Evolutionary conservation across 2,329 filamentous ascomycete genomes (phyloP).

Genomic region (Colletotrichum tropicale): DNA sequence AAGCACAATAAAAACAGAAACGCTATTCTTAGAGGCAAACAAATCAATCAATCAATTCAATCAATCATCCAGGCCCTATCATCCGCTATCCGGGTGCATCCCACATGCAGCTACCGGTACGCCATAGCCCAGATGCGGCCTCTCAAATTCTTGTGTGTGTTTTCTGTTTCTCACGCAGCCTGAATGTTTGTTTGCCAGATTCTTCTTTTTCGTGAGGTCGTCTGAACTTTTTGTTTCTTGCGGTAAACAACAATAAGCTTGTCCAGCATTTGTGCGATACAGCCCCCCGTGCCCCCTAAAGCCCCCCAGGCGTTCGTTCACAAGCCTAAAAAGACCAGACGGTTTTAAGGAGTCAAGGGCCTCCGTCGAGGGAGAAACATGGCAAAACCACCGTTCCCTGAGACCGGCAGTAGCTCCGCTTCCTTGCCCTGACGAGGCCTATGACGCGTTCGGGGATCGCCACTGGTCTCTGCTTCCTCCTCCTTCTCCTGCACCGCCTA

Average conservation of each 20-base stretch:
- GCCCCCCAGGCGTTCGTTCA: background rate
- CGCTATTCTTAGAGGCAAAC: background rate
- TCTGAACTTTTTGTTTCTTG: background rate
- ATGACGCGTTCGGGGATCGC: conserved; percentile 15
- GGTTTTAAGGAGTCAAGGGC: background rate
- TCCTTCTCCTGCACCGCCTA: background rate
- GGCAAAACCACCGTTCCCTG: background rate
- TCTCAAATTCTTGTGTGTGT: background rate
- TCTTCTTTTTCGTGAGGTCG: background rate
- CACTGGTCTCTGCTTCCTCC: background rate
- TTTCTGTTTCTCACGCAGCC: background rate
- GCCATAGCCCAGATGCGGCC: background rate
- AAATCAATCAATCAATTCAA: background rate
- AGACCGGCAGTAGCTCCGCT: background rate
- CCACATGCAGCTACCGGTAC: background rate
- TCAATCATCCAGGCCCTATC: background rate
- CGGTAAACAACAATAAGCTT: background rate
- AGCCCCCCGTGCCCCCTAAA: background rate
- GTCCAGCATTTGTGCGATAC: background rate
- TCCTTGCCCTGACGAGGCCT: conserved; percentile 10
- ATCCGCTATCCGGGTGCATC: background rate
- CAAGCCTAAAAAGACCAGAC: background rate
- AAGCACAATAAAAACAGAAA: background rate
- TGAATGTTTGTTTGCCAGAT: background rate
- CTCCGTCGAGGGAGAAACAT: background rate